Evolutionary conservation across 352 stramenopile species (phyloP).

Genomic region (Pythium phragmiticola): DNA sequence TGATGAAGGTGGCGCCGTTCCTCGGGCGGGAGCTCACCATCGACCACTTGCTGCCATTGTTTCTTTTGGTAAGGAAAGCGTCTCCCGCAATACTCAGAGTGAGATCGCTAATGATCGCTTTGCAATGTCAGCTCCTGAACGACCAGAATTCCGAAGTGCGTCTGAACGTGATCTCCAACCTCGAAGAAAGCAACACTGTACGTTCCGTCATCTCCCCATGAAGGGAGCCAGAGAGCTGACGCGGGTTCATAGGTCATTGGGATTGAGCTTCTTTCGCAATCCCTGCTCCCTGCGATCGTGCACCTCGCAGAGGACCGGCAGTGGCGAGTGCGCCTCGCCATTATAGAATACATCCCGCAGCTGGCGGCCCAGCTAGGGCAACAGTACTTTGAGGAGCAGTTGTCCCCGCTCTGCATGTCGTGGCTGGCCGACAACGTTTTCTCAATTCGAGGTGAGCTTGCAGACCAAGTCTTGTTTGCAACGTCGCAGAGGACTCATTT

Average conservation of each 20-base stretch:
- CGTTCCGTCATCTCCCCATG: background rate
- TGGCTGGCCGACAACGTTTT: constrained; percentile 98
- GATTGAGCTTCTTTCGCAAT: constrained; percentile 95
- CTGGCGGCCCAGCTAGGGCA: constrained; percentile 94
- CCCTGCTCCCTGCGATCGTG: constrained; percentile 96
- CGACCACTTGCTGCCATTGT: constrained; percentile 93
- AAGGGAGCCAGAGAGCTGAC: background rate
- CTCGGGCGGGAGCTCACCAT: constrained; percentile 93
- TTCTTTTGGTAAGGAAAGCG: constrained; percentile 78
- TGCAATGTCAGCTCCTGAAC: constrained; percentile 82
- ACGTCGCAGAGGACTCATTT: background rate
- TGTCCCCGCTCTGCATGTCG: constrained; percentile 94
- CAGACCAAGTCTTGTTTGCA: background rate
- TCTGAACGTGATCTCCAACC: constrained; percentile 98
- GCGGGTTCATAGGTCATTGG: constrained; percentile 86
- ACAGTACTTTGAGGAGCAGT: constrained; percentile 95
- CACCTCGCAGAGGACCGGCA: constrained; percentile 98
- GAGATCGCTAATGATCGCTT: background rate
- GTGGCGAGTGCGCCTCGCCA: constrained; percentile 97
- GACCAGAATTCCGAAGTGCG: constrained; percentile 97
- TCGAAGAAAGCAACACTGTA: constrained; percentile 94
- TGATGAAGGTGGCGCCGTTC: constrained; percentile 95
- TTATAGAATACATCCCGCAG: constrained; percentile 98
- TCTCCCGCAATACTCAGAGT: background rate
- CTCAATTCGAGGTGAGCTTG: constrained; percentile 86